Conservation (phyloP, 2,329 filamentous ascomycete genomes). For the Pseudocercospora pini-densiflorae region DNA sequence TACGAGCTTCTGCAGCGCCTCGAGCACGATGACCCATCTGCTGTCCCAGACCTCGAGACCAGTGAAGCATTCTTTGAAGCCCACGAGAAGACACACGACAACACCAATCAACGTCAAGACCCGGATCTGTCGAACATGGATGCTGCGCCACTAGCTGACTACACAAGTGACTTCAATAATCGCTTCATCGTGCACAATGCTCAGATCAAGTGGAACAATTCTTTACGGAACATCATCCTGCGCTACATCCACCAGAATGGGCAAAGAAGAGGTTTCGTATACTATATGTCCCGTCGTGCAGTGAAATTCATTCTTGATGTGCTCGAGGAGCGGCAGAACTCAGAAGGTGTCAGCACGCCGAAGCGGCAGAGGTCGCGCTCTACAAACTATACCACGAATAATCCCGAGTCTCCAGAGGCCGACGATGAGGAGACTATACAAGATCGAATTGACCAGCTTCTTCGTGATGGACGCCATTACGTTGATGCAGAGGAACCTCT, state of each 20-base stretch:
- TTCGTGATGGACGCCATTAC: conserved; percentile 82
- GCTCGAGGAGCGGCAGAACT: conserved; percentile 87
- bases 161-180: conserved; percentile 95
- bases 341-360: conserved; percentile 51
- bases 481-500: conserved; percentile 71
- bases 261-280: conserved; percentile 93
- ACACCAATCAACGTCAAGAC: conserved; percentile 45
- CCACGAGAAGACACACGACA: conserved; percentile 45
- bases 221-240: conserved; percentile 91
- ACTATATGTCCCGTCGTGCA: conserved; percentile 93
- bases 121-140: conserved; percentile 62
- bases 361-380: conserved; percentile 32
- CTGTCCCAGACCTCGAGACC: conserved; percentile 49
- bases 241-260: conserved; percentile 98
- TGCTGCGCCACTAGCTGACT: conserved; percentile 74
- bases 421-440: conserved; percentile 73
- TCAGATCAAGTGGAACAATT: conserved; percentile 98
- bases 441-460: conserved; percentile 81
- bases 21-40: conserved; percentile 60
- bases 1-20: conserved; percentile 61
- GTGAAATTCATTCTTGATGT: conserved; percentile 99
- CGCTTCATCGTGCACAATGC: conserved; percentile 98
- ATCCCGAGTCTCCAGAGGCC: conserved; percentile 53
- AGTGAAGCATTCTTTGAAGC: conserved; percentile 53
- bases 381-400: conserved; percentile 36